phyloP scores from a whole-genome alignment of 805 yeast species.

The Priceomyces medius region DNA sequence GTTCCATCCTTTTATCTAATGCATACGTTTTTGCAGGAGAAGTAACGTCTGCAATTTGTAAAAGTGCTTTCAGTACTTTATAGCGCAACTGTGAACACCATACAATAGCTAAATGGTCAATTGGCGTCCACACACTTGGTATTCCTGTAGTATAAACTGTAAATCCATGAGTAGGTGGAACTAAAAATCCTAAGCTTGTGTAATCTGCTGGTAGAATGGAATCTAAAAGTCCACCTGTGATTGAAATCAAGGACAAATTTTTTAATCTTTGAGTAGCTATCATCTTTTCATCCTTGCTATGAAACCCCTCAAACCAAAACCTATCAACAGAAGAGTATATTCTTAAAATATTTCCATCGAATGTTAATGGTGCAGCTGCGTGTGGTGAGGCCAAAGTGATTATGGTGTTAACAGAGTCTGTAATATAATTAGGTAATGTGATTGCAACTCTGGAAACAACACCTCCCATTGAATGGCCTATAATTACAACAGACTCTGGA shows the following conservation, averaged over 20 bases:
- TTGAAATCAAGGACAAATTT: slow-evolving; percentile 71
- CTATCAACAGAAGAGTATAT: slow-evolving; percentile 72
- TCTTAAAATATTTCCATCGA: slow-evolving; percentile 81
- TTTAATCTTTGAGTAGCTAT: slow-evolving; percentile 48
- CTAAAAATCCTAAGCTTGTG: slow-evolving; percentile 66
- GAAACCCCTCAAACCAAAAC: slow-evolving; percentile 73
- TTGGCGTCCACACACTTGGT: slow-evolving; percentile 89
- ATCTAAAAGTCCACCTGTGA: slow-evolving; percentile 86
- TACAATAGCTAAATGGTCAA: slow-evolving; percentile 91
- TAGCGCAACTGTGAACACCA: slow-evolving; percentile 91
- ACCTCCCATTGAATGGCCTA: slow-evolving; percentile 98
- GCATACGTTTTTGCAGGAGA: slow-evolving; percentile 51
- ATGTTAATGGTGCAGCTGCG: slow-evolving; percentile 86
- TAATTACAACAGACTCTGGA: slow-evolving; percentile 70
- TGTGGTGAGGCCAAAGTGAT: slow-evolving; percentile 90
- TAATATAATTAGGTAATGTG: slow-evolving; percentile 71
- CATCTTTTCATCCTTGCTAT: slow-evolving; percentile 14
- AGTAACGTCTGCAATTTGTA: slow-evolving; percentile 55
- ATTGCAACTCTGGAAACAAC: slow-evolving; percentile 85
- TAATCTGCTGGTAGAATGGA: slow-evolving; percentile 86
- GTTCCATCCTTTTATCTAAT: slow-evolving; percentile 55
- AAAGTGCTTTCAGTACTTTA: slow-evolving; percentile 55
- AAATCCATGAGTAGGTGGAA: slow-evolving; percentile 77
- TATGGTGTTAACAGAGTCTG: slow-evolving; percentile 76
- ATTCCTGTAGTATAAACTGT: slow-evolving; percentile 82